phyloP scores from a whole-genome alignment of 1,139 yeast species.

The Pichia sp. region DNA sequence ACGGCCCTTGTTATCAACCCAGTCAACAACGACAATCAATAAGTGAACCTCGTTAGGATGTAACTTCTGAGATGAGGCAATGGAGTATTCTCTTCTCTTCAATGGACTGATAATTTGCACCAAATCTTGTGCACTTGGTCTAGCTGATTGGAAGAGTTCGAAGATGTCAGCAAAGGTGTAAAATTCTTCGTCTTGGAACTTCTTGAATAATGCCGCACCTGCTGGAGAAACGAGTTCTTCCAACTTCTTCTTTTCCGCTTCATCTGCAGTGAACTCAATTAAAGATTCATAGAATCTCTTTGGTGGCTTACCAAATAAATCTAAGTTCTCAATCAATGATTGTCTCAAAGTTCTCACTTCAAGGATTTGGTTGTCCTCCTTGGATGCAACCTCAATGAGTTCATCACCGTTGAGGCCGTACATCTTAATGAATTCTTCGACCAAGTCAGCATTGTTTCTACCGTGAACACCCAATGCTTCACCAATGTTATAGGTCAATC shows the following conservation, averaged over 20 bases:
- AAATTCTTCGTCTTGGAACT: conserved; percentile 78
- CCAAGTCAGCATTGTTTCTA: conserved; percentile 62
- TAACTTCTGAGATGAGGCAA: conserved; percentile 90
- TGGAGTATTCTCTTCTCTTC: conserved; percentile 98
- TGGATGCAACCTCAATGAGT: conserved; percentile 63
- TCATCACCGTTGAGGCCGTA: conserved; percentile 65
- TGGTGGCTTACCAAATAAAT: conserved; percentile 91
- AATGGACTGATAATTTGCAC: conserved; percentile 72
- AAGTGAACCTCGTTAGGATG: conserved; percentile 91
- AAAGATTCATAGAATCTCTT: conserved; percentile 87
- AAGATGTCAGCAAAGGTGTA: conserved; percentile 77
- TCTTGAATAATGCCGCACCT: conserved; percentile 83
- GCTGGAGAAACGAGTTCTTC: conserved; percentile 62
- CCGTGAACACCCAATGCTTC: conserved; percentile 97
- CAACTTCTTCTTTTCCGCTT: conserved; percentile 55
- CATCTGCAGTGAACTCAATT: conserved; percentile 66
- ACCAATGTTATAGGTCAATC: conserved; percentile 86
- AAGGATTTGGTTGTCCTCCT: conserved; percentile 47
- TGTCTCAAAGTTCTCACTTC: conserved; percentile 83
- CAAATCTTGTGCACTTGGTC: conserved; percentile 70
- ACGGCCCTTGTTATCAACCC: conserved; percentile 86
- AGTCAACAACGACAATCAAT: conserved; percentile 91
- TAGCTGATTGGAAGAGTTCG: conserved; percentile 73
- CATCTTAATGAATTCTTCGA: conserved; percentile 57
- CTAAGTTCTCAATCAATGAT: conserved; percentile 70